Conservation (phyloP, 768 basidiomycete species). For the Trametes villosa region DNA sequence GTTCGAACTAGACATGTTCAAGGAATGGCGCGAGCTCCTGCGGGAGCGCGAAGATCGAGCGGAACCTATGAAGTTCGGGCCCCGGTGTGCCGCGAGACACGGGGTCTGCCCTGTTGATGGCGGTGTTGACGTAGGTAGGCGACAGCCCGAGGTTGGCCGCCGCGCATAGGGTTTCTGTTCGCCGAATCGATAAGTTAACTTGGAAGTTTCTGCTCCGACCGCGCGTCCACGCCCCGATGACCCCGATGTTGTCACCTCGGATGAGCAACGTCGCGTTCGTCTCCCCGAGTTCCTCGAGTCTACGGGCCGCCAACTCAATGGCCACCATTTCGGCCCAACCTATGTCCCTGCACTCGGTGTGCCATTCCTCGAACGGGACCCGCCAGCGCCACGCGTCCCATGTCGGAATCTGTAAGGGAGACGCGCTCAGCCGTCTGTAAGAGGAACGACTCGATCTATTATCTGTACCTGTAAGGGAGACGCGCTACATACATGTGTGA, state of each 20-base stretch:
- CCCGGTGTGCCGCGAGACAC: neutral
- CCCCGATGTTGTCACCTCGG: neutral
- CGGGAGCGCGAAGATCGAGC: neutral
- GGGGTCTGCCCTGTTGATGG: neutral
- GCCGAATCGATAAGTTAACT: conserved; percentile 7
- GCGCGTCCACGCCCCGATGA: neutral
- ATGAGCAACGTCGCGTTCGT: neutral
- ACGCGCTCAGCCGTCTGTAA: too few species aligned
- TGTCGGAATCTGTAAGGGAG: too few species aligned
- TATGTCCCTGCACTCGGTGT: neutral
- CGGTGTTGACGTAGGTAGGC: neutral
- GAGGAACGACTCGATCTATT: too few species aligned
- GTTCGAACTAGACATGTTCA: neutral
- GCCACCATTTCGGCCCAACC: neutral
- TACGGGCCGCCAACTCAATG: neutral
- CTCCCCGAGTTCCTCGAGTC: neutral
- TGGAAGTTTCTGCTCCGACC: conserved; percentile 5
- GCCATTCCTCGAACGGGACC: neutral
- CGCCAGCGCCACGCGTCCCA: conserved; percentile 9
- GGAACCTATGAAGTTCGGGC: neutral
- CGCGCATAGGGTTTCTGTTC: neutral
- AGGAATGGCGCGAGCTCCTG: neutral
- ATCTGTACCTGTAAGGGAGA: too few species aligned
- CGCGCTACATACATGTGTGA: too few species aligned
- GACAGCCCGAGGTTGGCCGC: neutral